Percentiles rank a stretch among this genome's conserved stretches.
phyloP scores from a whole-genome alignment of 2,329 filamentous ascomycete genomes.

The Magnaporthales sp. region DNA sequence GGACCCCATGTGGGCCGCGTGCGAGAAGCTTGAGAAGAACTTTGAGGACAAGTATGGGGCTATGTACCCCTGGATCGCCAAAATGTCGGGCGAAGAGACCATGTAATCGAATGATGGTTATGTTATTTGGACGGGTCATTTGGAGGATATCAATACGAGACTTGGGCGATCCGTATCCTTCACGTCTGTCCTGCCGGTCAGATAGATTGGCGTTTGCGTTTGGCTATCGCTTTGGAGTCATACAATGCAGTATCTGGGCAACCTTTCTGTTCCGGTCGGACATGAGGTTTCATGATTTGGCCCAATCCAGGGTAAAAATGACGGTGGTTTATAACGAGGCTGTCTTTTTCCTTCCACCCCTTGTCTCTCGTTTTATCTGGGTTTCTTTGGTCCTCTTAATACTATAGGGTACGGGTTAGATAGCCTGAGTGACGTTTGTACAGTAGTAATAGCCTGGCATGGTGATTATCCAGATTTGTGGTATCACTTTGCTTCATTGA shows the following conservation, averaged over 20 bases:
- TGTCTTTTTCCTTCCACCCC: not conserved
- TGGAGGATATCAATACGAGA: not conserved
- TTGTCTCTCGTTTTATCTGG: not conserved
- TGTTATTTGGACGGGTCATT: not conserved
- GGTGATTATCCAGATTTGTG: not conserved
- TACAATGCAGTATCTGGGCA: not conserved
- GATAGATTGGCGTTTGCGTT: not conserved
- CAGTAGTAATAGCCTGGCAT: not conserved
- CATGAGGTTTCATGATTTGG: not conserved
- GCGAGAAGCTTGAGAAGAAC: slow-evolving; percentile 48
- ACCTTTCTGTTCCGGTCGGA: not conserved
- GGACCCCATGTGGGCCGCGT: slow-evolving; percentile 45
- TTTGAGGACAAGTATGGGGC: slow-evolving; percentile 37
- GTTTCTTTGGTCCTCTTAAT: not conserved
- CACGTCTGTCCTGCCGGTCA: not conserved
- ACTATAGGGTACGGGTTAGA: not conserved
- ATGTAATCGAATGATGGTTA: not conserved
- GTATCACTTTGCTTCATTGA: not conserved
- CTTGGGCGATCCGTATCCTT: not conserved
- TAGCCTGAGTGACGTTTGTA: not conserved
- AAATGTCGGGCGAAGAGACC: slow-evolving; percentile 36
- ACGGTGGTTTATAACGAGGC: not conserved
- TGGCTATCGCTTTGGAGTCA: not conserved
- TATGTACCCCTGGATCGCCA: slow-evolving; percentile 52
- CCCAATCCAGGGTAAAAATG: not conserved